Base-by-base conservation (phyloP, 2,329 filamentous ascomycete species). In the Emmonsia crescens region DNA sequence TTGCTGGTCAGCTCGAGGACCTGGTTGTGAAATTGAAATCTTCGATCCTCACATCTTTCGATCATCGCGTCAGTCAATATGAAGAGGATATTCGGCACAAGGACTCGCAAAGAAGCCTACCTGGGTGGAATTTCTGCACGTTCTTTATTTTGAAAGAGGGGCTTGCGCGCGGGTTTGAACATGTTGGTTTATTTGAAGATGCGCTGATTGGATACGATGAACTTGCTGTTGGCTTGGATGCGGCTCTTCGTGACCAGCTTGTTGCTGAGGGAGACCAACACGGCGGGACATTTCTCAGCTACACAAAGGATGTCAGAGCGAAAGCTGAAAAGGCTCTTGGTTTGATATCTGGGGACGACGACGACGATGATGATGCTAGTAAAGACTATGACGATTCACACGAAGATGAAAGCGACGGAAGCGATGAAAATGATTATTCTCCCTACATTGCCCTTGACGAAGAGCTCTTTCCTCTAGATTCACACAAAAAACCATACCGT, bases 111-210 rank as follows among this genome's bases (percentile, higher is more conserved):
- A 83, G 93, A 55, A 86, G 81, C 40, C 77, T 99, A 21, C 94
- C 94, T 0, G 94, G 94, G 0, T 99, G 94, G 94, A 99, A 99
- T 71, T 99, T 99, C 72, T 97, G 94, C 75, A 99, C 94, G 0
- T 99, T 99, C 73, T 99, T 99, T 73, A 92, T 99, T 19, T 81
- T 99, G 9, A 99, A 99, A 71, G 94, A 99, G 74, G 94, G 94
- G 0, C 78, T 99, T 42, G 93, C 94, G 1, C 84, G 90, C 66
- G 95, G 93, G 0, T 96, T 99, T 67, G 95, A 99, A 74, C 97
- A 90, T 71, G 92, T 97, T 2, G 95, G 95, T 0, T 79, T 99
- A 10, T 90, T 96, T 9, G 94, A 99, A 71, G 94, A 99, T 80
- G 93, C 94, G 2, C 78, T 99, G 46, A 89, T 94, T 4, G 91